Evolutionary conservation across 768 basidiomycete species (phyloP), one percentile per base, ranked within the genome.

Genomic region (Leccinellum albellum): DNA sequence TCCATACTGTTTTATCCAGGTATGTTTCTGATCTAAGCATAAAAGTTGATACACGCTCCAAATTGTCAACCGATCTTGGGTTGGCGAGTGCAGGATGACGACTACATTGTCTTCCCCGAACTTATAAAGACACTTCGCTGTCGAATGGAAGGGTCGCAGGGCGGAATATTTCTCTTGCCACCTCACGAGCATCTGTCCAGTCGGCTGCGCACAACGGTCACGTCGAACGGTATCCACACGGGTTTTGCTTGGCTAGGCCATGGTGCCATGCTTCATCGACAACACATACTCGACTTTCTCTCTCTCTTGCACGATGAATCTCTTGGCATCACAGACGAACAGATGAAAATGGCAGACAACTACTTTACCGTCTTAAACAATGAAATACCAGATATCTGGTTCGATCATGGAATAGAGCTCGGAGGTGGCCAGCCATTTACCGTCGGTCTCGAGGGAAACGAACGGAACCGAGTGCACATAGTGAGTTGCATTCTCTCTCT

Each of bases 191-290:
- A 81, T 66, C 73, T 88, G 5, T 80, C 81, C 6, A 82, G 78
- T 50, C 70, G 76, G 45, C 69, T 86, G 23, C 78, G 82, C 40
- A 78, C 75, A 3, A 72, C 80, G 15, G 61, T 72, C 49, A 66
- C 76, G 20, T 61, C 66, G 3, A 49, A 74, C 13, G 61, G 62
- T 24, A 66, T 85, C 28, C 78, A 83, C 60, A 81, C 83, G 3
- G 74, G 82, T 2, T 83, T 86, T 61, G 82, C 85, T 0, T 89
- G 86, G 85, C 70, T 88, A 8, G 85, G 87, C 12, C 75, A 89
- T 65, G 86, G 86, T 20, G 68, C 84, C 6, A 76, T 88, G 54
- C 67, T 88, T 55, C 73, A 63, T 56, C 75, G 74, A 49, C 73
- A 75, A 20, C 69, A 71, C 53, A 79, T 74, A 15, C 67, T 71